Conservation (phyloP, 2,329 filamentous ascomycete species). For the Sclerotinia trifoliorum region DNA sequence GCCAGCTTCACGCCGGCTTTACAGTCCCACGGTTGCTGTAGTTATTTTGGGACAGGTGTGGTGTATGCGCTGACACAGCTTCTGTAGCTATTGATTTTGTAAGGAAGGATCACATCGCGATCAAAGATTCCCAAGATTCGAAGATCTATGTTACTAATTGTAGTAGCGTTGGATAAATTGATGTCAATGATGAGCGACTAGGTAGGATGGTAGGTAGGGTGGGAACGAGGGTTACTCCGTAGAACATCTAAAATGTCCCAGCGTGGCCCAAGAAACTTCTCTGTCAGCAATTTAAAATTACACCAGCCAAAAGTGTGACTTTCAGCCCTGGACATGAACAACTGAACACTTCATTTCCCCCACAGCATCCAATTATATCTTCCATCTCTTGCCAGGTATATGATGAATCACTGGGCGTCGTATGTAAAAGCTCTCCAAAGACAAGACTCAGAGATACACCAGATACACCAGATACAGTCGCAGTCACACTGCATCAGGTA, state of each 20-base stretch:
- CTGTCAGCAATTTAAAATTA: background rate
- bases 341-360: background rate
- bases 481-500: background rate
- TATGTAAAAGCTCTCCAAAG: too few relatives aligned
- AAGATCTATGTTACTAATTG: conserved; percentile 7
- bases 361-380: conserved; percentile 2
- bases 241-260: background rate
- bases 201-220: background rate
- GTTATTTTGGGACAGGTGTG: background rate
- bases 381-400: background rate
- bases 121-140: background rate
- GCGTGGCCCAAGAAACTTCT: background rate
- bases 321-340: background rate
- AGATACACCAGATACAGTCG: background rate
- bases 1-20: background rate
- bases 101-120: too few relatives aligned
- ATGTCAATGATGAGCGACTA: background rate
- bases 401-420: background rate
- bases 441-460: background rate
- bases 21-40: background rate
- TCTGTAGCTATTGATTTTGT: background rate
- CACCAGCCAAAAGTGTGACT: background rate
- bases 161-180: background rate
- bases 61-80: background rate
- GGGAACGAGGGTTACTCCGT: background rate